These are phyloP conservation scores for Drechslerella stenobrocha DNA, from an alignment of 2,329 filamentous ascomycete genomes.

Conservation along the genomic window DNA sequence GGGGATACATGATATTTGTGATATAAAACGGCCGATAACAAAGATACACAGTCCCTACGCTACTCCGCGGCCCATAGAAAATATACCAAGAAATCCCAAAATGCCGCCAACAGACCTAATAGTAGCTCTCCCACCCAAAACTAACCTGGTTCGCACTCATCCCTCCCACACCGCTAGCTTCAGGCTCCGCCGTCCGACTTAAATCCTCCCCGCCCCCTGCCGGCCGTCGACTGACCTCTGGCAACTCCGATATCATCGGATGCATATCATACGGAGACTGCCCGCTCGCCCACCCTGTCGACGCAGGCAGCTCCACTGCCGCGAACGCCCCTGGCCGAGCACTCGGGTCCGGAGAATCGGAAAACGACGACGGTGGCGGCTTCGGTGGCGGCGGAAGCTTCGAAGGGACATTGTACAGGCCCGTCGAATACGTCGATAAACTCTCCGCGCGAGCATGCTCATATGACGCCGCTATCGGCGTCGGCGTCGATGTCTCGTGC, in stretches of 20 bases:
- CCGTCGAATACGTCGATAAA: neutral
- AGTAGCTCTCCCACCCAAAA: conserved; percentile 40
- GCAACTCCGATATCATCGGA: conserved; percentile 35
- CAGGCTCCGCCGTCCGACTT: conserved; percentile 18
- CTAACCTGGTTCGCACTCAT: conserved; percentile 40
- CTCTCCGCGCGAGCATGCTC: neutral
- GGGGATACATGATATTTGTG: too few relatives aligned
- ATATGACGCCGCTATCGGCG: neutral
- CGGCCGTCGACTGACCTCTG: neutral
- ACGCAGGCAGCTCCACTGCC: conserved; percentile 31
- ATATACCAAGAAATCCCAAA: too few relatives aligned
- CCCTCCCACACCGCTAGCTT: neutral
- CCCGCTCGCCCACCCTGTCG: conserved; percentile 16
- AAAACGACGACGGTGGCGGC: neutral
- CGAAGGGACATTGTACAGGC: neutral
- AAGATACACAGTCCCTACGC: too few relatives aligned
- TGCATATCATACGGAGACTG: conserved; percentile 35
- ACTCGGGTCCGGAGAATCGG: neutral
- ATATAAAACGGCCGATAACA: too few relatives aligned
- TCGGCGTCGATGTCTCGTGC: neutral
- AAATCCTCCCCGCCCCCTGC: conserved; percentile 7
- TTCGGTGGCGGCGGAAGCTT: neutral
- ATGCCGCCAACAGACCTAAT: too few relatives aligned
- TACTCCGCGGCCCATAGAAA: too few relatives aligned
- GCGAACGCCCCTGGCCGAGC: conserved; percentile 2